A percentile compares a stretch with the other conserved stretches of the same genome.
phyloP scores from a whole-genome alignment of 2,329 filamentous ascomycete genomes.

The Polytolypa hystricis region DNA sequence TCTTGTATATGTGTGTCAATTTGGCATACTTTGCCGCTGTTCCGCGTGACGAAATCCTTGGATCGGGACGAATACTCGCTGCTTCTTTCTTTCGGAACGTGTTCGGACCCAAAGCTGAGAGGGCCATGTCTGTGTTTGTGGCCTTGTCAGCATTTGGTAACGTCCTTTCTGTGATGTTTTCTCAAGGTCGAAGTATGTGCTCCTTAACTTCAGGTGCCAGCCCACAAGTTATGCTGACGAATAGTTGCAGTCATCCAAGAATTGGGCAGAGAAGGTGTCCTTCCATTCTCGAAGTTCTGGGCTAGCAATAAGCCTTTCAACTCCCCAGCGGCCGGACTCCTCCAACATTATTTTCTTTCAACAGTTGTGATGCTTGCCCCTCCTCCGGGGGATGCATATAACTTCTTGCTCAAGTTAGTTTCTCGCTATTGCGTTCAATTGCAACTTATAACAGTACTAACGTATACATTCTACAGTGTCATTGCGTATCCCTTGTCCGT shows the following conservation, averaged over 20 bases:
- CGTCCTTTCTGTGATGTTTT: slow-evolving; percentile 46
- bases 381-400: slow-evolving; percentile 57
- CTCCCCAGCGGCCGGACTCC: slow-evolving; percentile 46
- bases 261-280: slow-evolving; percentile 56
- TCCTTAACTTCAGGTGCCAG: background rate
- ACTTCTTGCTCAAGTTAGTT: slow-evolving; percentile 43
- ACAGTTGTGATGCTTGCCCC: slow-evolving; percentile 55
- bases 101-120: slow-evolving; percentile 44
- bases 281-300: slow-evolving; percentile 57
- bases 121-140: slow-evolving; percentile 51
- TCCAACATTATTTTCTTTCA: slow-evolving; percentile 56
- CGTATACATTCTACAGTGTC: slow-evolving; percentile 20
- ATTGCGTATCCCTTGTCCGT: slow-evolving; percentile 34
- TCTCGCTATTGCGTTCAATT: too few relatives aligned
- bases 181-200: slow-evolving; percentile 28
- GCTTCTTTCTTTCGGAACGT: slow-evolving; percentile 50
- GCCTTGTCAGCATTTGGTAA: slow-evolving; percentile 51
- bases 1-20: slow-evolving; percentile 48
- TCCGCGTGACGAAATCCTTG: slow-evolving; percentile 43
- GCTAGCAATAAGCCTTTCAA: slow-evolving; percentile 58
- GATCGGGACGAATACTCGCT: slow-evolving; percentile 44
- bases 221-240: slow-evolving; percentile 4
- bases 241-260: slow-evolving; percentile 36
- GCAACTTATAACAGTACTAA: slow-evolving; percentile 5
- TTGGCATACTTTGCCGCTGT: slow-evolving; percentile 50